phyloP scores from a whole-genome alignment of 1,284 basidiomycete genomes.

The Sporisorium exsertum region DNA sequence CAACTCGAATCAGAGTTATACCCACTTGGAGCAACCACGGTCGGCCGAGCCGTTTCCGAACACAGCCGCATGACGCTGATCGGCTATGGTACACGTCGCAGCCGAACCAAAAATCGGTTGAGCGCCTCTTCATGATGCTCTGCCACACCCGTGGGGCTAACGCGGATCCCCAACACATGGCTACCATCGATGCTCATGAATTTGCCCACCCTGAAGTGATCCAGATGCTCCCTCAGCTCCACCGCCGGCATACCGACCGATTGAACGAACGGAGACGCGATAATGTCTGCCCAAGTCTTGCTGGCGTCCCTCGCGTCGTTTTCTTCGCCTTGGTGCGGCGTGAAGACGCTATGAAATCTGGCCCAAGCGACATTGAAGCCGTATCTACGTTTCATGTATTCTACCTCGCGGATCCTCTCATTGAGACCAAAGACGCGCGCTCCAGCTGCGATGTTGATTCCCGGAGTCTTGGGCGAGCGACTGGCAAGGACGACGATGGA shows the following conservation, averaged over 20 bases:
- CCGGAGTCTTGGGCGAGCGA: not conserved
- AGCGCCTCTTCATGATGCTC: slow-evolving; percentile 13
- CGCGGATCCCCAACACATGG: slow-evolving; percentile 5
- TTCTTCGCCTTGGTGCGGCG: not conserved
- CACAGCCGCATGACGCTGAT: not conserved
- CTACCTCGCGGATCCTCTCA: slow-evolving; percentile 14
- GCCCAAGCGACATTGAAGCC: slow-evolving; percentile 15
- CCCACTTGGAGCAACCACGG: too few relatives aligned
- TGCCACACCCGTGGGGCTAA: slow-evolving; percentile 8
- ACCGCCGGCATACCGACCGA: not conserved
- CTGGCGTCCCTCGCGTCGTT: not conserved
- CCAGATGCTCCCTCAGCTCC: slow-evolving; percentile 6
- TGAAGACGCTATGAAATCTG: slow-evolving; percentile 20
- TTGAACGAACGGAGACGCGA: not conserved
- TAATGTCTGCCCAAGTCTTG: slow-evolving; percentile 20
- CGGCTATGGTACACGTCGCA: not conserved
- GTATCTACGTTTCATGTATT: slow-evolving; percentile 11
- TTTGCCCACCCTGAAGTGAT: slow-evolving; percentile 11
- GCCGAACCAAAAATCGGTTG: not conserved
- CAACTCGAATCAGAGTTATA: not conserved
- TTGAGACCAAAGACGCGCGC: slow-evolving; percentile 7
- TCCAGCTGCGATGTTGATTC: not conserved
- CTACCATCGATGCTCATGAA: slow-evolving; percentile 25
- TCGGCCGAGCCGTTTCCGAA: not conserved
- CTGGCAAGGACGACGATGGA: not conserved